Evolutionary conservation across 164 flowering plant species (phyloP).

Genomic region (Akebia trifoliata): DNA sequence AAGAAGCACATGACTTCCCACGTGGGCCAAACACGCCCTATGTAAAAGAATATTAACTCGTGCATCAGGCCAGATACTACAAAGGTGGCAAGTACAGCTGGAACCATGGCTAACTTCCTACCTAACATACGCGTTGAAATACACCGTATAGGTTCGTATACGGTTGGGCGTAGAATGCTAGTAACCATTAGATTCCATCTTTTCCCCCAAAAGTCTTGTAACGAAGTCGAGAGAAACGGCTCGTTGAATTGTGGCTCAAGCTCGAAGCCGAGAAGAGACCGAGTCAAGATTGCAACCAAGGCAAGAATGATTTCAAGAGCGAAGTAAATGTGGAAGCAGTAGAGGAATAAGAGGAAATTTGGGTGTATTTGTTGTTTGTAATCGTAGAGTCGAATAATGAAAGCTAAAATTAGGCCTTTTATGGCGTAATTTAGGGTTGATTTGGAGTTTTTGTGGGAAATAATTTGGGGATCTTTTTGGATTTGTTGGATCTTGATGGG

Average conservation of each 20-base stretch:
- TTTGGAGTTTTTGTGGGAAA: not conserved
- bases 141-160: slow-evolving; percentile 29
- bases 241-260: slow-evolving; percentile 48
- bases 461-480: not conserved
- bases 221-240: slow-evolving; percentile 40
- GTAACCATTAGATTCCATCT: slow-evolving; percentile 26
- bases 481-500: slow-evolving; percentile 33
- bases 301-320: slow-evolving; percentile 29
- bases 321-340: slow-evolving; percentile 28
- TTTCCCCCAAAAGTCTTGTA: slow-evolving; percentile 60
- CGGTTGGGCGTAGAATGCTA: slow-evolving; percentile 37
- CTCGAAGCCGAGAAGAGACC: slow-evolving; percentile 25
- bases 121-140: slow-evolving; percentile 10
- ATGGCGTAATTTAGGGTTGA: slow-evolving; percentile 24
- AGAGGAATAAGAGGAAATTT: slow-evolving; percentile 14
- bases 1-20: slow-evolving; percentile 32
- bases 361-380: slow-evolving; percentile 24
- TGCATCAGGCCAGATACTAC: slow-evolving; percentile 37
- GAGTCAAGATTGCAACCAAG: slow-evolving; percentile 12
- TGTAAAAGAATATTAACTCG: slow-evolving; percentile 33
- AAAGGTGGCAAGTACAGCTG: slow-evolving; percentile 23
- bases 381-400: slow-evolving; percentile 18
- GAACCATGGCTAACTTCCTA: slow-evolving; percentile 18
- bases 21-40: slow-evolving; percentile 19
- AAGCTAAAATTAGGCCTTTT: no score